phyloP scores from a whole-genome alignment of 2,329 filamentous ascomycete species.

The Colletotrichum horii region DNA sequence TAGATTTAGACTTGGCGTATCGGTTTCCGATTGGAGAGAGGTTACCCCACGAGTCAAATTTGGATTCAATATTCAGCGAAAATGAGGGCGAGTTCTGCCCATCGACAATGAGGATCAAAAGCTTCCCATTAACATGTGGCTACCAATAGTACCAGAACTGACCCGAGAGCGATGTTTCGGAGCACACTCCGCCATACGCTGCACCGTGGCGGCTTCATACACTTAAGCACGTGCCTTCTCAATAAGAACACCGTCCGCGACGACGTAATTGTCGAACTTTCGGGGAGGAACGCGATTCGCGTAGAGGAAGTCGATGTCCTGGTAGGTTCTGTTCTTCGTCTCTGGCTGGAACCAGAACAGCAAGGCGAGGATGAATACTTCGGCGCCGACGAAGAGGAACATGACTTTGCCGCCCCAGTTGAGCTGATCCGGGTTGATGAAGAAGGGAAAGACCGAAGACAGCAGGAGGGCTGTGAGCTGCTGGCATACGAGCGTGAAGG shows the following conservation, averaged over 20 bases:
- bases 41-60: not conserved
- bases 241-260: conserved; percentile 20
- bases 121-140: not conserved
- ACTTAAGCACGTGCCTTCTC: not conserved
- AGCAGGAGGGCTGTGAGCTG: conserved; percentile 27
- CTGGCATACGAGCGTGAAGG: conserved; percentile 32
- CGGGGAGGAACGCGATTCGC: conserved; percentile 26
- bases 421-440: conserved; percentile 41
- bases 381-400: conserved; percentile 39
- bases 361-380: conserved; percentile 33
- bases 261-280: conserved; percentile 28
- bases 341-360: conserved; percentile 40
- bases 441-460: conserved; percentile 36
- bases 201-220: not conserved
- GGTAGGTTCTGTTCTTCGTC: conserved; percentile 41
- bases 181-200: not conserved
- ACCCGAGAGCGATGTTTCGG: not conserved
- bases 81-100: not conserved
- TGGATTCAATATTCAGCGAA: not conserved
- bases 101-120: not conserved
- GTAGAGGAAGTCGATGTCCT: conserved; percentile 36
- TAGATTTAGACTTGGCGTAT: not conserved
- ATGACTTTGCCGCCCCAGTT: conserved; percentile 43
- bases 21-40: not conserved
- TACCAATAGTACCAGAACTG: not conserved